Conservation (phyloP, 2,329 filamentous ascomycete species). For the Aspergillus alliaceus region DNA sequence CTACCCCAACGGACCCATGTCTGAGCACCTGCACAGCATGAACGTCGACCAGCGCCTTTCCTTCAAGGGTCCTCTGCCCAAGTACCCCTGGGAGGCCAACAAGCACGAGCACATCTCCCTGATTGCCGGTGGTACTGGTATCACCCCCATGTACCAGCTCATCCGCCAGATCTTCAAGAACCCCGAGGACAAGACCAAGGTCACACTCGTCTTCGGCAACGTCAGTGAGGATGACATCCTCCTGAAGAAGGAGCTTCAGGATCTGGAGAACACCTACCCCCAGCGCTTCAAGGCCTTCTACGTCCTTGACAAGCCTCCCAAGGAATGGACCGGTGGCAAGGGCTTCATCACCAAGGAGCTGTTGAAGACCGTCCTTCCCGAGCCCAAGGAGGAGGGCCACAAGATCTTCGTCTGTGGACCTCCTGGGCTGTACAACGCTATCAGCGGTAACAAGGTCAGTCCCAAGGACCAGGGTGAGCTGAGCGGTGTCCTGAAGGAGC, state of each 20-base stretch:
- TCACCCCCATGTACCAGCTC: slow-evolving; percentile 98
- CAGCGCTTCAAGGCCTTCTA: slow-evolving; percentile 96
- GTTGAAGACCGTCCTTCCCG: slow-evolving; percentile 89
- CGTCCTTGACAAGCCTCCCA: slow-evolving; percentile 79
- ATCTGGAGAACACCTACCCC: slow-evolving; percentile 92
- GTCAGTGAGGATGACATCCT: slow-evolving; percentile 87
- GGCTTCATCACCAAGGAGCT: slow-evolving; percentile 88
- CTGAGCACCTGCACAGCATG: slow-evolving; percentile 81
- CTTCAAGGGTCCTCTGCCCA: slow-evolving; percentile 93
- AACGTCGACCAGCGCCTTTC: slow-evolving; percentile 77
- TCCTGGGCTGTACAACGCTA: slow-evolving; percentile 87
- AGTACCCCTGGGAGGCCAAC: slow-evolving; percentile 86
- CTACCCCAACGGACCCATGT: slow-evolving; percentile 91
- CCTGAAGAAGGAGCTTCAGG: slow-evolving; percentile 77
- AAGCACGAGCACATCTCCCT: slow-evolving; percentile 76
- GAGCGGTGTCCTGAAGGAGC: slow-evolving; percentile 74
- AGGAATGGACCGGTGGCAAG: slow-evolving; percentile 73
- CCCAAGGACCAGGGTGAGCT: slow-evolving; percentile 95
- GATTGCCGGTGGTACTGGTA: slow-evolving; percentile 91
- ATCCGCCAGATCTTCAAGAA: slow-evolving; percentile 90
- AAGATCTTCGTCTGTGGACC: slow-evolving; percentile 97
- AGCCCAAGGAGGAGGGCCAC: slow-evolving; percentile 87
- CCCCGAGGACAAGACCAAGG: slow-evolving; percentile 94
- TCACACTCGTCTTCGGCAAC: slow-evolving; percentile 93
- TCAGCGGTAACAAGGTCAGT: slow-evolving; percentile 86